These are phyloP conservation scores for Mycena vitilis DNA, from an alignment of 768 basidiomycete genomes.

Conservation along the genomic window DNA sequence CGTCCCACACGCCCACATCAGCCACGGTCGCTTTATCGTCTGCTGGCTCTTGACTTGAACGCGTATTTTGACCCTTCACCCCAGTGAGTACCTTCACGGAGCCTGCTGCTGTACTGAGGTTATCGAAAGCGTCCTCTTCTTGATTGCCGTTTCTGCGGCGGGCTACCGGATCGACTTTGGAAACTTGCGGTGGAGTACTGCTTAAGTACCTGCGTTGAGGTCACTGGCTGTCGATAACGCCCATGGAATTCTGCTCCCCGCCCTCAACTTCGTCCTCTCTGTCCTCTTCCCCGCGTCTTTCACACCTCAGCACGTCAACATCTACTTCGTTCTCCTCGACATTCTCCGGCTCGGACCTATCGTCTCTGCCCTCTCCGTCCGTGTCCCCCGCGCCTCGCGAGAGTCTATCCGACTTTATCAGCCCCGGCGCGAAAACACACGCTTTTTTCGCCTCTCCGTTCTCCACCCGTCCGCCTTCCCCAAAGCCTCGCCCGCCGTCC, in stretches of 20 bases:
- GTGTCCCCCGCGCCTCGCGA: slow-evolving; percentile 33
- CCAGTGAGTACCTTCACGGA: neutral
- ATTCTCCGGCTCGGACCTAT: slow-evolving; percentile 35
- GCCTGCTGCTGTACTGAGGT: neutral
- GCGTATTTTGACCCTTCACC: neutral
- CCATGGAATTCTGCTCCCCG: slow-evolving; percentile 32
- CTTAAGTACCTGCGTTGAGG: neutral
- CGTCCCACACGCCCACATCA: slow-evolving; percentile 20
- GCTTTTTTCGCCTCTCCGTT: slow-evolving; percentile 62
- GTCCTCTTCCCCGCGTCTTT: slow-evolving; percentile 35
- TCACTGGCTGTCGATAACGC: neutral
- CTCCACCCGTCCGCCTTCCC: slow-evolving; percentile 52
- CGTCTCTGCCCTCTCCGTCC: slow-evolving; percentile 34
- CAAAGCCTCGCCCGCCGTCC: slow-evolving; percentile 30
- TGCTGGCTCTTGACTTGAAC: neutral
- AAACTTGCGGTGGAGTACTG: neutral
- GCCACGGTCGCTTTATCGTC: neutral
- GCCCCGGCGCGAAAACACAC: slow-evolving; percentile 54
- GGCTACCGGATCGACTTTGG: neutral
- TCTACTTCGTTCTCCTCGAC: slow-evolving; percentile 35
- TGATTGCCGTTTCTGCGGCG: slow-evolving; percentile 13
- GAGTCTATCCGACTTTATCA: slow-evolving; percentile 25
- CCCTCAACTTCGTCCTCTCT: slow-evolving; percentile 36
- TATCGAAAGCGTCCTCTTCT: neutral
- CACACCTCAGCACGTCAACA: slow-evolving; percentile 33